Evolutionary conservation across 805 yeast genomes (phyloP).

Genomic region (Yarrowia sp.): DNA sequence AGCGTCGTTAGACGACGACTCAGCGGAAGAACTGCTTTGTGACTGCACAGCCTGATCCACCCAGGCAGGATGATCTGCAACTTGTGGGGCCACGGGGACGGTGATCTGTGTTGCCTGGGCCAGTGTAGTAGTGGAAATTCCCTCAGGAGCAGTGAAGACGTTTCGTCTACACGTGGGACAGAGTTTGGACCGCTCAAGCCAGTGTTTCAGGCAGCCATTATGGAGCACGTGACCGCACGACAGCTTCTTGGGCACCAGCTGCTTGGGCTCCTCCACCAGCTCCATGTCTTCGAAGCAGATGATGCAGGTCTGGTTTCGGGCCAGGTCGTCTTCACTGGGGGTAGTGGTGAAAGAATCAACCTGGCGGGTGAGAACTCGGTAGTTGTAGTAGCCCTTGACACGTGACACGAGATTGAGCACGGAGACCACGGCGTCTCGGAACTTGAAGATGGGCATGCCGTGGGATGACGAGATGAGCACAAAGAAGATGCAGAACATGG

Average conservation of each 20-base stretch:
- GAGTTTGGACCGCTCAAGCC: slow-evolving; percentile 89
- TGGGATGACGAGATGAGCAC: slow-evolving; percentile 47
- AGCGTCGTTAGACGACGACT: neutral
- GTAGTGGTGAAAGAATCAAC: slow-evolving; percentile 60
- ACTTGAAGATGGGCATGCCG: slow-evolving; percentile 46
- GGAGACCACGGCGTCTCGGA: slow-evolving; percentile 49
- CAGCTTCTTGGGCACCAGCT: slow-evolving; percentile 67
- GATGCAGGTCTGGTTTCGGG: slow-evolving; percentile 64
- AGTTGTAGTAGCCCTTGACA: slow-evolving; percentile 34
- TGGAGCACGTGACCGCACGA: slow-evolving; percentile 87
- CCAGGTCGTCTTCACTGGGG: slow-evolving; percentile 62
- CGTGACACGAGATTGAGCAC: slow-evolving; percentile 34
- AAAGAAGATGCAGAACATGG: slow-evolving; percentile 47
- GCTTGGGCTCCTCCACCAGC: slow-evolving; percentile 39
- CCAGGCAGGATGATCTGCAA: slow-evolving; percentile 9
- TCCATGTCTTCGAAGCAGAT: slow-evolving; percentile 90
- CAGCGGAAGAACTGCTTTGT: neutral
- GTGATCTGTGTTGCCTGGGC: neutral
- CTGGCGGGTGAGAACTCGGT: slow-evolving; percentile 46
- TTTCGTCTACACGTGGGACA: slow-evolving; percentile 88
- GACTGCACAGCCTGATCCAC: neutral
- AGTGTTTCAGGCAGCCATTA: slow-evolving; percentile 81
- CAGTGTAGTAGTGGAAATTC: neutral
- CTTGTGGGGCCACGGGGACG: neutral
- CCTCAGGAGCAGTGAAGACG: slow-evolving; percentile 45